phyloP scores from a whole-genome alignment of 768 basidiomycete species.

The Mycena kentingensis region DNA sequence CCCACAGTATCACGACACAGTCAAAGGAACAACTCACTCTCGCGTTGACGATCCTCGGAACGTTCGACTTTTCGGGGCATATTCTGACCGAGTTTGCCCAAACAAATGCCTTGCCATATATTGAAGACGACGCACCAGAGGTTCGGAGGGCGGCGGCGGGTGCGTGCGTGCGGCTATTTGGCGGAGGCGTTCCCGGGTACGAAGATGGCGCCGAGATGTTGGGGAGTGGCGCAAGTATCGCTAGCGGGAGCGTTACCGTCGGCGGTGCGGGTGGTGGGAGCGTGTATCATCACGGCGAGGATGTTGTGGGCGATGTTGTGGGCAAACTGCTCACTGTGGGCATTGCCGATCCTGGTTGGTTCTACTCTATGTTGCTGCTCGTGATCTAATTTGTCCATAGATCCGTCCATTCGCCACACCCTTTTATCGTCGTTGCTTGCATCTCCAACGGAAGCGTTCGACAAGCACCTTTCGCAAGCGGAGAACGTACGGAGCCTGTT shows the following conservation, averaged over 20 bases:
- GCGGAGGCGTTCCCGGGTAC: slow-evolving; percentile 46
- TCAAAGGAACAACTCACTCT: slow-evolving; percentile 64
- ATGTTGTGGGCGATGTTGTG: slow-evolving; percentile 93
- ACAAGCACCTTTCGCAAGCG: slow-evolving; percentile 95
- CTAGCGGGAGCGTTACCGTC: slow-evolving; percentile 29
- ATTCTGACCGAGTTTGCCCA: slow-evolving; percentile 95
- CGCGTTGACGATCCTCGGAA: slow-evolving; percentile 83
- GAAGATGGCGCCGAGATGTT: background rate
- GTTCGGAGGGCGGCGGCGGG: slow-evolving; percentile 88
- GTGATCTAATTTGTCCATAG: background rate
- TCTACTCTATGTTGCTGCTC: slow-evolving; percentile 6
- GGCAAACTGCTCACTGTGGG: slow-evolving; percentile 94
- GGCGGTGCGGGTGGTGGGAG: slow-evolving; percentile 31
- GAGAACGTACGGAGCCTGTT: slow-evolving; percentile 99
- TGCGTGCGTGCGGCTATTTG: slow-evolving; percentile 89
- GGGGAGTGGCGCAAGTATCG: slow-evolving; percentile 47
- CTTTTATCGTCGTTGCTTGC: slow-evolving; percentile 59
- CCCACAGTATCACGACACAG: slow-evolving; percentile 26
- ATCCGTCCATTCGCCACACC: slow-evolving; percentile 64
- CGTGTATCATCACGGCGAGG: slow-evolving; percentile 94
- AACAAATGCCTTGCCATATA: slow-evolving; percentile 84
- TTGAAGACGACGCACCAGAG: slow-evolving; percentile 89
- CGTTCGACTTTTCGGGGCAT: slow-evolving; percentile 94
- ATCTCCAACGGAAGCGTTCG: slow-evolving; percentile 87
- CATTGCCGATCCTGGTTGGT: slow-evolving; percentile 89